Percentiles rank a stretch among this genome's conserved stretches.
phyloP scores from a whole-genome alignment of 768 basidiomycete genomes.

The Panellus pusillus region DNA sequence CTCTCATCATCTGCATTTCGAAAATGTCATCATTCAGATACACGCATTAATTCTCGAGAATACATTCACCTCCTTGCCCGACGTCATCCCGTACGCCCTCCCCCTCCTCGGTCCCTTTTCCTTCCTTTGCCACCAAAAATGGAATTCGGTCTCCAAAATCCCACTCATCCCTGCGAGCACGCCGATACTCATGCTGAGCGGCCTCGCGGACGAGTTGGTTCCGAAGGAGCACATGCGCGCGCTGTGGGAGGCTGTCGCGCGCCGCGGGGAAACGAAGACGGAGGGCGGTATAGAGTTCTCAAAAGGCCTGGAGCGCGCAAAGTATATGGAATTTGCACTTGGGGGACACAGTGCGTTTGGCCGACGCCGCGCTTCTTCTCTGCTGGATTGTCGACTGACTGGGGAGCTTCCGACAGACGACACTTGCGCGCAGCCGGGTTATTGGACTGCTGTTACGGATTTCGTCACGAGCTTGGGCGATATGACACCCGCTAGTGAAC shows the following conservation, averaged over 20 bases:
- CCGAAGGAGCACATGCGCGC: conserved; percentile 75
- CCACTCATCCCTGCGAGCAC: conserved; percentile 58
- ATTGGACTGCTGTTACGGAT: conserved; percentile 50
- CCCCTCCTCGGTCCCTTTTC: conserved; percentile 73
- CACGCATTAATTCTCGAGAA: too few relatives aligned
- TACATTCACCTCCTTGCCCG: too few relatives aligned
- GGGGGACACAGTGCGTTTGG: too few relatives aligned
- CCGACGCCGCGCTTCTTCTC: too few relatives aligned
- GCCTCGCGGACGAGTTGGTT: conserved; percentile 79
- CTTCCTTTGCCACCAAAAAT: conserved; percentile 84
- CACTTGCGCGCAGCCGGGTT: conserved; percentile 55
- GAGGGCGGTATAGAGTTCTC: too few relatives aligned
- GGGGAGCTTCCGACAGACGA: too few relatives aligned
- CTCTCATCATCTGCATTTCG: conserved; percentile 5
- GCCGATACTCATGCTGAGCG: conserved; percentile 86
- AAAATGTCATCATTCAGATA: conserved; percentile 53
- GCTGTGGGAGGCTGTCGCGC: conserved; percentile 64
- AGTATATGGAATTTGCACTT: too few relatives aligned
- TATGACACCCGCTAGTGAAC: too few relatives aligned
- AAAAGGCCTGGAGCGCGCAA: too few relatives aligned
- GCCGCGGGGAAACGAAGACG: conserved; percentile 54
- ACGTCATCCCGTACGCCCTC: conserved; percentile 78
- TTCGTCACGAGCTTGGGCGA: conserved; percentile 38
- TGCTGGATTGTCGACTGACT: too few relatives aligned
- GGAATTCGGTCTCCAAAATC: conserved; percentile 76